Percentiles rank a stretch among this genome's conserved stretches.
Conservation (phyloP, 176 grass and related monocot species). For the Rhynchospora pubera region DNA sequence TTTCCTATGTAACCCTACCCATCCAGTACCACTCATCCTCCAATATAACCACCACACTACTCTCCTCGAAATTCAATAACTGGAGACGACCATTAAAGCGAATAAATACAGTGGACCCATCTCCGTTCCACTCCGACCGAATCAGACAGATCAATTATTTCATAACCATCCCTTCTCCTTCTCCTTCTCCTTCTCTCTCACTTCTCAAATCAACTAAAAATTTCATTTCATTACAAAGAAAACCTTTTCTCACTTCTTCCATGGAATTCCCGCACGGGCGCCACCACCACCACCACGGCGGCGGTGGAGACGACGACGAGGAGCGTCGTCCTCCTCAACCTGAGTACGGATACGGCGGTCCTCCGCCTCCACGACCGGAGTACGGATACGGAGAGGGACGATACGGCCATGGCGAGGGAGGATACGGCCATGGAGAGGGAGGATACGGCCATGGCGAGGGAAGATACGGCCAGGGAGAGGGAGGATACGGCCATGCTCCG, state of each 20-base stretch:
- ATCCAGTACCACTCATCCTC: no score
- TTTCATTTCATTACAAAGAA: not conserved
- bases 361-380: not conserved
- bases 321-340: not conserved
- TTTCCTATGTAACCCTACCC: no score
- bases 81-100: not conserved
- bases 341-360: not conserved
- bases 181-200: not conserved
- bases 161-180: not conserved
- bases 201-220: not conserved
- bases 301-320: not conserved
- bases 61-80: not conserved
- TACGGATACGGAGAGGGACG: not conserved
- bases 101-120: not conserved
- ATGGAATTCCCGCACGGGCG: conserved; percentile 8
- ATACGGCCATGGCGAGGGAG: not conserved
- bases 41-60: not conserved
- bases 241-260: not conserved
- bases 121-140: not conserved
- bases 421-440: not conserved
- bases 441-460: not conserved
- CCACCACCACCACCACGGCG: conserved; percentile 2
- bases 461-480: not conserved
- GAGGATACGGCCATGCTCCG: not conserved
- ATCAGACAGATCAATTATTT: not conserved